phyloP scores from a whole-genome alignment of 148 eudicot genomes.

The Rhododendron mucronatum region DNA sequence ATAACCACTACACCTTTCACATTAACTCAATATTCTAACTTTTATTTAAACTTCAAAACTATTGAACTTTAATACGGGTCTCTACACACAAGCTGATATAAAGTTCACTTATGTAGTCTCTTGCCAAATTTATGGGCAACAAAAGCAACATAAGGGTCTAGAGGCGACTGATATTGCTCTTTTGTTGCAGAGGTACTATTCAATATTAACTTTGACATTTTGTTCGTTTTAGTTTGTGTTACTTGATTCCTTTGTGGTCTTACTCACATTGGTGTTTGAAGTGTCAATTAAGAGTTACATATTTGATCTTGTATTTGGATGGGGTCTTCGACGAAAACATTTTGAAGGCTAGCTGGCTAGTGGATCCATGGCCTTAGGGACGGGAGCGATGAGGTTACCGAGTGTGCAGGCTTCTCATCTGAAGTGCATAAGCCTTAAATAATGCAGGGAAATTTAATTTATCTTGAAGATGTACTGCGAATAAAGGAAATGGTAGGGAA shows the following conservation, averaged over 20 bases:
- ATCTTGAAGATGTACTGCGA: neutral
- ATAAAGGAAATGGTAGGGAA: neutral
- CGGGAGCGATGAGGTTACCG: no score
- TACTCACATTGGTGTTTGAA: neutral
- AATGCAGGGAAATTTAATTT: neutral
- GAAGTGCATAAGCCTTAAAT: neutral
- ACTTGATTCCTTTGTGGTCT: neutral
- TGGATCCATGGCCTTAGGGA: conserved; percentile 1
- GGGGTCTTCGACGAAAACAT: neutral
- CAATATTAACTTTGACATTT: neutral
- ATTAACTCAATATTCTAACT: no score
- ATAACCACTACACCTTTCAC: no score
- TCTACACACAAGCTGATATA: conserved; percentile 56
- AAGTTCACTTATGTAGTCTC: conserved; percentile 96
- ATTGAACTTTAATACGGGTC: no score
- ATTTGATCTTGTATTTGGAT: neutral
- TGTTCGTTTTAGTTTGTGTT: neutral
- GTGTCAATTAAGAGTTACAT: neutral
- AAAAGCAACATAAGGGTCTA: conserved; percentile 70
- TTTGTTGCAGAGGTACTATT: conserved; percentile 65
- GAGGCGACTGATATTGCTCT: conserved; percentile 94
- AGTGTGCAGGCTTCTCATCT: neutral
- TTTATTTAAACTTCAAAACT: no score
- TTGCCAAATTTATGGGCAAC: conserved; percentile 99
- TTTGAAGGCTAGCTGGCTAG: neutral